Evolutionary conservation across 176 grass and related monocot species (phyloP), one percentile per base, ranked within the genome.

Genomic region (Olyra latifolia): DNA sequence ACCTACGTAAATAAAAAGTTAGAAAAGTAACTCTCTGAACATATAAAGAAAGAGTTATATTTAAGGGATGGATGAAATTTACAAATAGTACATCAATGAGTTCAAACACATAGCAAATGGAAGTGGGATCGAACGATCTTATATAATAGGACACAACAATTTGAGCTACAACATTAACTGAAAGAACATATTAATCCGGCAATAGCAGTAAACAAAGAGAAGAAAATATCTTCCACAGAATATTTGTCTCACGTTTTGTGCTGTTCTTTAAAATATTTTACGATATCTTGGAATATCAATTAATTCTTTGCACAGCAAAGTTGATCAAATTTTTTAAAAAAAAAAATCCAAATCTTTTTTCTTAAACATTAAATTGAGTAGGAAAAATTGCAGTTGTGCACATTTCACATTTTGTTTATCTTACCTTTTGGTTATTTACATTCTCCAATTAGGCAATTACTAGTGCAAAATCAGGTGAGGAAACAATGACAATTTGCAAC

Each of bases 1-100:
- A 98, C 92, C 95, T 98, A 90, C 3, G 40, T 20, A 80, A 82
- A 88, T 46, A 53, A 38, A 57, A 43, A 5, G 68, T 25, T n/a
- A 78, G 75, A 24, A 15, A 66, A 69, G 19, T n/a, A 68, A 76
- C 19, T 76, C 43, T 70, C 45, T 61, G n/a, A 38, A 76, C 22
- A 52, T 69, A 62, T 41, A 66, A 49, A 71, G 19, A 72, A 48
- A 16, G 25, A 16, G 7, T 13, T 41, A 29, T 80, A 28, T 81
- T 44, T 61, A 48, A 32, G 43, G 7, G 43, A 46, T 71, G 25
- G 38, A 48, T 62, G 48, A 62, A 53, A 71, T 46, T 44, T 82
- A 53, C 20, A 57, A 85, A 76, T 15, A 67, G 25, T 47, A 24
- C 14, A 56, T 14, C 8, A n/a, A 68, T 14, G 72, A 87, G 54